Base-by-base conservation (phyloP, 305 asterid genomes). In the Solanum hybrid region DNA sequence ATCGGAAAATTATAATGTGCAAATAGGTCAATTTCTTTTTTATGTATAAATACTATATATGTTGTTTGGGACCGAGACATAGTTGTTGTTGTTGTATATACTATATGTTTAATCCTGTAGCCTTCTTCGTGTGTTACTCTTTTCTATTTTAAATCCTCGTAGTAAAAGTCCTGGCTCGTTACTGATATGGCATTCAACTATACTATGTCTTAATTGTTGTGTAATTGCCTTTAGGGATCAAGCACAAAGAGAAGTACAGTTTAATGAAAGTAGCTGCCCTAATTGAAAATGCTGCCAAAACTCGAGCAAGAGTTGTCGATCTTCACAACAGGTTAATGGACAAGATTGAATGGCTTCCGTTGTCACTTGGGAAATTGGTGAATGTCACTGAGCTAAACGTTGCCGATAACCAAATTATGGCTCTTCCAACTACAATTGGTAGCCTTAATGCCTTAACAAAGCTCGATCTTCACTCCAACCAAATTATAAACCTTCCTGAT, bases 281-380 rank as follows among this genome's bases (percentile, higher is more conserved):
- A 40, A 92, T 97, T 29, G 99, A 97, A 90, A 91, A 88, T 27
- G 88, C 89, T 35, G 95, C 93, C 10, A 93, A 93, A 93, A 91
- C 89, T 4, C 93, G 92, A 85, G 94, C 91, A 42, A 89, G 80
- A 35, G 69, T 93, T 90, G 91, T 97, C 86, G 94, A 97, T 94
- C 95, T 97, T 84, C 93, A 82, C 88, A 95, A 95, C 78, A 96
- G 90, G 90, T 92, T 97, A 90, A 92, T 92, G 96, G 96, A 94
- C 89, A 94, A 95, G 90, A 85, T 96, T 35, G 99, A 97, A 90
- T 97, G 99, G 98, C 96, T 97, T 90, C 99, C 99, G 13, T 77
- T 93, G 22, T 94, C 98, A 32, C 93, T 97, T 60, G 98, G 98
- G 36, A 96, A 94, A 93, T 91, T 97, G 90, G 92, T 90, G 6